A percentile compares a stretch with the other conserved stretches of the same genome.
Evolutionary conservation across 2,329 filamentous ascomycete genomes (phyloP).

Genomic region (Neopestalotiopsis sp.): DNA sequence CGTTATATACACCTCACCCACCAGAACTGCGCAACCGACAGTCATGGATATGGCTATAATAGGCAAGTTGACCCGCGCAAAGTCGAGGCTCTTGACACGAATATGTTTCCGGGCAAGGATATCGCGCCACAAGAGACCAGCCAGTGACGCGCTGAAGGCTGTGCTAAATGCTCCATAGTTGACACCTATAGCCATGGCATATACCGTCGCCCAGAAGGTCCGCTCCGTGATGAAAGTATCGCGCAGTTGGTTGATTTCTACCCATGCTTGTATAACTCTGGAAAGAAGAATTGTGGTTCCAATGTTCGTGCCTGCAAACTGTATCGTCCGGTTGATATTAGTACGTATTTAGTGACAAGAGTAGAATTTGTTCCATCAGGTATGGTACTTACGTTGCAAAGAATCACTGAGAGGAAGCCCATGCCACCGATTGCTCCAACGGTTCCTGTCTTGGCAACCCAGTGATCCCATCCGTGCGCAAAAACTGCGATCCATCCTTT

Average conservation of each 20-base stretch:
- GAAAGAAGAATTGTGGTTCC: slow-evolving; percentile 77
- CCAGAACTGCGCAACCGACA: slow-evolving; percentile 59
- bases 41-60: slow-evolving; percentile 74
- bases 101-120: slow-evolving; percentile 74
- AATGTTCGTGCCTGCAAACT: slow-evolving; percentile 81
- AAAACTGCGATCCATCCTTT: slow-evolving; percentile 79
- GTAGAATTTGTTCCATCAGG: neutral
- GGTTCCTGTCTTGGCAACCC: slow-evolving; percentile 72
- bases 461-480: slow-evolving; percentile 75
- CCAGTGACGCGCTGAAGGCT: slow-evolving; percentile 74
- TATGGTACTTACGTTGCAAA: slow-evolving; percentile 70
- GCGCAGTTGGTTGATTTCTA: slow-evolving; percentile 58
- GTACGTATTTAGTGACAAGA: neutral
- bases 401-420: slow-evolving; percentile 72
- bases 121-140: slow-evolving; percentile 75
- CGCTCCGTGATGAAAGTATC: slow-evolving; percentile 61
- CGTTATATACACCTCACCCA: slow-evolving; percentile 62
- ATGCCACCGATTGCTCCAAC: slow-evolving; percentile 74
- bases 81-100: slow-evolving; percentile 65
- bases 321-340: neutral
- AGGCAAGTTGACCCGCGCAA: slow-evolving; percentile 71
- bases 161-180: slow-evolving; percentile 79
- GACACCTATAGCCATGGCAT: slow-evolving; percentile 76
- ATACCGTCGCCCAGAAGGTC: slow-evolving; percentile 76
- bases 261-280: slow-evolving; percentile 73